Conservation (phyloP, 805 yeast genomes). For the Metschnikowia drakensbergensis region DNA sequence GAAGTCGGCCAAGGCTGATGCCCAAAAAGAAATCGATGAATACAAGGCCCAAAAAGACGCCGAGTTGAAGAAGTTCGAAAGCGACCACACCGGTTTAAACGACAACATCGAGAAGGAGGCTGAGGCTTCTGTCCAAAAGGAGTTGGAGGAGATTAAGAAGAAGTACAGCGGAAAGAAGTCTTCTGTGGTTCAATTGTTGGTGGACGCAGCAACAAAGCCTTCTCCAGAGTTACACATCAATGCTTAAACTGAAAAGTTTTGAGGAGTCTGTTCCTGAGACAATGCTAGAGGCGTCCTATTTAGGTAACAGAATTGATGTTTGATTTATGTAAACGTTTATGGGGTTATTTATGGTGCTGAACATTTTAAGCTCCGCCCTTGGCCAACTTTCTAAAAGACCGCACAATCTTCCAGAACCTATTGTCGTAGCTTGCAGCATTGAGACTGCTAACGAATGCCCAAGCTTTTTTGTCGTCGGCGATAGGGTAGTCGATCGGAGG, state of each 20-base stretch:
- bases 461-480: conserved; percentile 71
- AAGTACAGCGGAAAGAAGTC: conserved; percentile 59
- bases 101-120: conserved; percentile 77
- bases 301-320: not conserved
- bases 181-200: conserved; percentile 68
- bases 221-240: conserved; percentile 80
- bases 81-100: conserved; percentile 70
- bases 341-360: not conserved
- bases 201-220: conserved; percentile 76
- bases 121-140: conserved; percentile 64
- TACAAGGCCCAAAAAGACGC: conserved; percentile 81
- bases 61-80: conserved; percentile 71
- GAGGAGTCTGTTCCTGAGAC: not conserved
- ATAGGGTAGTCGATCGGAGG: conserved; percentile 90
- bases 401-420: conserved; percentile 61
- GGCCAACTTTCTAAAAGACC: conserved; percentile 37
- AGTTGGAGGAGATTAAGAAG: conserved; percentile 64
- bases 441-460: conserved; percentile 80
- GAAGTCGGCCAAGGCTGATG: conserved; percentile 93
- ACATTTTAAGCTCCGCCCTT: conserved; percentile 22
- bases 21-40: conserved; percentile 79
- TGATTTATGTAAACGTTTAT: conserved; percentile 1
- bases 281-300: not conserved
- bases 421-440: conserved; percentile 81
- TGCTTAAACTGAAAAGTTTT: conserved; percentile 34